These are phyloP conservation scores for Eucalyptus viminalis DNA, from an alignment of 345 rosid genomes.

Conservation along the genomic window DNA sequence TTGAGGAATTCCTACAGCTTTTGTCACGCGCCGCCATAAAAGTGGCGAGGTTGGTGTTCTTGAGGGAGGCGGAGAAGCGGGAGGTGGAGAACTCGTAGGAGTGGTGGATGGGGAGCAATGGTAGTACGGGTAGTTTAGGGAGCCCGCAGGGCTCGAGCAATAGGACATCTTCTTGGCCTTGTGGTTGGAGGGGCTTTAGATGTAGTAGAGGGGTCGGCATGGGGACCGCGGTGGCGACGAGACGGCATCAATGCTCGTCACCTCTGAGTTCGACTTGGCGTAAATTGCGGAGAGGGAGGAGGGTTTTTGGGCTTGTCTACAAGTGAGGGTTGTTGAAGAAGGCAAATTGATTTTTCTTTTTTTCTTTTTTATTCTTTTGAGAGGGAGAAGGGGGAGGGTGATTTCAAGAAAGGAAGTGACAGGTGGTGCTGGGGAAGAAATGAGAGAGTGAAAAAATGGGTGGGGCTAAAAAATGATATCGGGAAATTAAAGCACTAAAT, in stretches of 20 bases:
- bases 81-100: constrained; percentile 83
- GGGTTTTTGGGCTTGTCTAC: neutral
- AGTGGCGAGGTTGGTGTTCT: constrained; percentile 34
- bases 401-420: no score
- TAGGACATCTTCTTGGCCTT: constrained; percentile 91
- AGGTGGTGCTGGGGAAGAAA: no score
- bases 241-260: constrained; percentile 54
- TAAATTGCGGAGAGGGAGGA: constrained; percentile 29
- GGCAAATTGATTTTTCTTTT: neutral
- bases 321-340: neutral
- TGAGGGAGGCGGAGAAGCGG: constrained; percentile 63
- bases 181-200: constrained; percentile 81
- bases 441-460: no score
- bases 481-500: no score
- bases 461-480: no score
- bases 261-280: constrained; percentile 82
- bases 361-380: neutral
- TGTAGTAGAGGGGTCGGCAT: no score
- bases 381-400: neutral
- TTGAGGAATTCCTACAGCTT: no score
- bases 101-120: constrained; percentile 92
- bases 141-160: constrained; percentile 66
- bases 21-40: no score
- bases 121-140: constrained; percentile 52
- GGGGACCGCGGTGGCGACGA: constrained; percentile 19